Evolutionary conservation across 1,284 basidiomycete species (phyloP).

Genomic region (Phellopilus nigrolimitatus): DNA sequence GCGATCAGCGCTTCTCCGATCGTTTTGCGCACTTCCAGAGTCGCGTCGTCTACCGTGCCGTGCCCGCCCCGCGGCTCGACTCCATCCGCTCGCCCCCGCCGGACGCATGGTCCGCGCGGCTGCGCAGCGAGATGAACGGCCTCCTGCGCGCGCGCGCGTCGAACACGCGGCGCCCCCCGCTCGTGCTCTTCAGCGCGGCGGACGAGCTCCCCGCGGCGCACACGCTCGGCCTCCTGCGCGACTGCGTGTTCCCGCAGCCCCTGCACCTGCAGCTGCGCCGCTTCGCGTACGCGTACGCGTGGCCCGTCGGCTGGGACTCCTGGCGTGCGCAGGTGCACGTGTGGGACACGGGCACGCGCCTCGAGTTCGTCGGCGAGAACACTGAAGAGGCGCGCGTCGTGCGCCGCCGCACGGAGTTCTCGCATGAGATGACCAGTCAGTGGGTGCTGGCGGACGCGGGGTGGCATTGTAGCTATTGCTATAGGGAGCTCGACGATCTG

Average conservation of each 20-base stretch:
- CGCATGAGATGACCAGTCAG: conserved; percentile 32
- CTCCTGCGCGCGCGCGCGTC: conserved; percentile 11
- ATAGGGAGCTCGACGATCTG: conserved; percentile 32
- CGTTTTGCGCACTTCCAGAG: conserved; percentile 25
- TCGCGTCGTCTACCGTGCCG: conserved; percentile 27
- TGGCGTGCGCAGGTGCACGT: conserved; percentile 32
- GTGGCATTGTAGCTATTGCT: conserved; percentile 31
- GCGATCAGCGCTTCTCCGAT: conserved; percentile 15
- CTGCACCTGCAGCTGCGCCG: conserved; percentile 37
- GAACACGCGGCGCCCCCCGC: conserved; percentile 16
- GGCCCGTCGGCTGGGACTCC: conserved; percentile 27
- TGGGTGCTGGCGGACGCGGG: conserved; percentile 34
- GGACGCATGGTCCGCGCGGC: conserved; percentile 15
- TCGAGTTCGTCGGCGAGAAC: conserved; percentile 1
- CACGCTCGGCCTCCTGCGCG: conserved; percentile 33
- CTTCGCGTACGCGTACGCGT: conserved; percentile 38
- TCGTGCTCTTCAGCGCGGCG: conserved; percentile 37
- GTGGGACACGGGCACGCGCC: conserved; percentile 22
- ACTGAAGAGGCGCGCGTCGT: conserved; percentile 8
- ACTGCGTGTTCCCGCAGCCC: conserved; percentile 31
- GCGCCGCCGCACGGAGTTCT: conserved; percentile 23
- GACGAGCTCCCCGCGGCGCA: conserved; percentile 37
- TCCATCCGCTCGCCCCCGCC: conserved; percentile 22
- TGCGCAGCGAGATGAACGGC: conserved; percentile 12
- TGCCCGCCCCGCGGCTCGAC: conserved; percentile 18